A percentile compares a stretch with the other conserved stretches of the same genome.
Conservation (phyloP, 2,329 filamentous ascomycete species). For the Neocucurbitaria cava region DNA sequence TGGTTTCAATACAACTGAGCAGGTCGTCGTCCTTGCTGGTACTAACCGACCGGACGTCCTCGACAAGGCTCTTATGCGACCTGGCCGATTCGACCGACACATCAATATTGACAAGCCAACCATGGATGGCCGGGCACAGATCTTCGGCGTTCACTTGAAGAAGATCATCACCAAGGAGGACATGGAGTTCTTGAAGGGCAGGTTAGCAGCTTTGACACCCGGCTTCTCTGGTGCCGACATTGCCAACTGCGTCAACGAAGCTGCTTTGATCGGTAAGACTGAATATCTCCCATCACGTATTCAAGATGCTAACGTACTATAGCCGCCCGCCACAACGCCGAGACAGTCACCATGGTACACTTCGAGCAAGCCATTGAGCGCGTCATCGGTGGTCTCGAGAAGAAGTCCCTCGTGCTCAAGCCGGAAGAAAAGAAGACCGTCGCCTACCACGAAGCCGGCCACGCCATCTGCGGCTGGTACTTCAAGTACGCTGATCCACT, state of each 20-base stretch:
- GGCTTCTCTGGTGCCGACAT: constrained; percentile 98
- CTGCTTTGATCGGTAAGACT: constrained; percentile 85
- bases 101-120: constrained; percentile 94
- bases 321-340: constrained; percentile 85
- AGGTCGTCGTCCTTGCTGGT: constrained; percentile 94
- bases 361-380: constrained; percentile 98
- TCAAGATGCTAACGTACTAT: constrained; percentile 49
- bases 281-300: constrained; percentile 10
- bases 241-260: constrained; percentile 97
- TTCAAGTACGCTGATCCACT: constrained; percentile 95
- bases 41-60: constrained; percentile 95
- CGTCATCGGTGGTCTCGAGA: constrained; percentile 94
- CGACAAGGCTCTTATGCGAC: constrained; percentile 94
- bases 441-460: constrained; percentile 96
- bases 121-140: constrained; percentile 95
- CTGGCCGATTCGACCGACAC: constrained; percentile 95
- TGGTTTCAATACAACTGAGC: constrained; percentile 95
- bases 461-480: constrained; percentile 98
- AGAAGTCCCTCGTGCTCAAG: constrained; percentile 92
- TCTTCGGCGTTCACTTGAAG: constrained; percentile 91
- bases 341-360: constrained; percentile 83
- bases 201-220: constrained; percentile 89
- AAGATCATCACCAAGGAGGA: constrained; percentile 96
- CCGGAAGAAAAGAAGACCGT: constrained; percentile 95
- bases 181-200: constrained; percentile 83